Conservation (phyloP, 148 eudicot genomes). For the Heliamphora exappendiculata region DNA sequence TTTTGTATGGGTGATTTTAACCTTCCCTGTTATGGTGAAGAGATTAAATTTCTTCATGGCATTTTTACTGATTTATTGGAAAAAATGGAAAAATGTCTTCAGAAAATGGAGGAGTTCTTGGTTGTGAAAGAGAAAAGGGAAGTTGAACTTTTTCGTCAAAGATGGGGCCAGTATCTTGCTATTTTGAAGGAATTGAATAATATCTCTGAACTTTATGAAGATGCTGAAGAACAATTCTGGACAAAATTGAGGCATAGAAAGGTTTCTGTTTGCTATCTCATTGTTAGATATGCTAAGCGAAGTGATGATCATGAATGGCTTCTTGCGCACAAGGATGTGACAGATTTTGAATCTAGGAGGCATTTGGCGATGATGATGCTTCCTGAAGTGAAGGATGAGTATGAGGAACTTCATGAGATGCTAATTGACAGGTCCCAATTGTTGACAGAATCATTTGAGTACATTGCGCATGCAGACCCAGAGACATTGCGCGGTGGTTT, state of each 20-base stretch:
- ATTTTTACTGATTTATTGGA: conserved; percentile 30
- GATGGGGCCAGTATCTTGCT: conserved; percentile 52
- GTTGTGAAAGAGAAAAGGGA: conserved; percentile 19
- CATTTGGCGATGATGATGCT: conserved; percentile 77
- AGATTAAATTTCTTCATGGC: conserved; percentile 22
- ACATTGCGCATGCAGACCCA: conserved; percentile 44
- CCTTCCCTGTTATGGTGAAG: conserved; percentile 17
- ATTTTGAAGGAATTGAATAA: conserved; percentile 57
- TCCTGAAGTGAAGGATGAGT: conserved; percentile 67
- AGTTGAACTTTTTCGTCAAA: conserved; percentile 18
- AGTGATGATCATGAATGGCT: conserved; percentile 68
- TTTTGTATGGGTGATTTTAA: conserved; percentile 13
- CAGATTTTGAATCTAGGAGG: conserved; percentile 76
- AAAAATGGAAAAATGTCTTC: conserved; percentile 39
- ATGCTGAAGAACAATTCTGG: conserved; percentile 45
- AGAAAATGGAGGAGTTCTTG: conserved; percentile 30
- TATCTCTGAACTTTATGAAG: conserved; percentile 36
- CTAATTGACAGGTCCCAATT: conserved; percentile 76
- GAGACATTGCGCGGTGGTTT: conserved; percentile 56
- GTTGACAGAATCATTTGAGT: conserved; percentile 77
- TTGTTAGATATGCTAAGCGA: conserved; percentile 44
- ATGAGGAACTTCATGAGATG: conserved; percentile 80
- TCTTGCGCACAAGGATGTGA: conserved; percentile 46
- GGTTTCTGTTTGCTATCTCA: conserved; percentile 39
- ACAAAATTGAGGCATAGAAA: conserved; percentile 35